These are phyloP conservation scores for Omphalotus guepiniiformis DNA, from an alignment of 768 basidiomycete genomes.

Conservation along the genomic window DNA sequence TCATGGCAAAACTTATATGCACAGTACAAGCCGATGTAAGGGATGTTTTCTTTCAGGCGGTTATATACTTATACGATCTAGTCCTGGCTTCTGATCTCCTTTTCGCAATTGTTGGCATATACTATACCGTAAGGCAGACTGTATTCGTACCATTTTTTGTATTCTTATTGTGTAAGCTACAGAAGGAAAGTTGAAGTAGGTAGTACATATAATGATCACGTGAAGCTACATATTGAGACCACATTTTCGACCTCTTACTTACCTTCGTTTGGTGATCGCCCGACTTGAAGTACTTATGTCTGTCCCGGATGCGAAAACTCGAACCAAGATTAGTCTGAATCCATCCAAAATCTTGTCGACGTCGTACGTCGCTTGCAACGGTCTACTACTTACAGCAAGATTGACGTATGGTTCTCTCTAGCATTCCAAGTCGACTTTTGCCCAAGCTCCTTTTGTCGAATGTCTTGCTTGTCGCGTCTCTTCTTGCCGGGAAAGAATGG, in stretches of 20 bases:
- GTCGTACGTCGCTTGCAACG: neutral
- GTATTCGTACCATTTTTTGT: too few species aligned
- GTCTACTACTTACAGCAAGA: conserved; percentile 2
- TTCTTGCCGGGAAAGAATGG: conserved; percentile 64
- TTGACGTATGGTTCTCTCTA: conserved; percentile 24
- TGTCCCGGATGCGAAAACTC: conserved; percentile 62
- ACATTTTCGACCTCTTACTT: neutral
- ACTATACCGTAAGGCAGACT: neutral
- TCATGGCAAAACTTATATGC: conserved; percentile 33
- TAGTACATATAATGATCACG: too few species aligned
- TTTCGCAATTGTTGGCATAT: neutral
- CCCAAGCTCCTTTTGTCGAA: conserved; percentile 59
- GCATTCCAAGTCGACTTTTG: conserved; percentile 49
- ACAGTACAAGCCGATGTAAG: conserved; percentile 3
- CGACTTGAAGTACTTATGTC: too few species aligned
- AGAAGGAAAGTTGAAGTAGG: too few species aligned
- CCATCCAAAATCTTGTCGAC: conserved; percentile 37
- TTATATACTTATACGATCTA: neutral
- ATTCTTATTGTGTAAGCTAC: neutral
- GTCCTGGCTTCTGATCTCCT: neutral
- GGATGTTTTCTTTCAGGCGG: neutral
- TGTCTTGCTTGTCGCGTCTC: conserved; percentile 55
- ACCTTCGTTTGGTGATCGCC: too few species aligned
- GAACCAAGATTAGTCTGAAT: conserved; percentile 59
- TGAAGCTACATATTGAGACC: too few species aligned